phyloP scores from a whole-genome alignment of 768 basidiomycete genomes.

The Russula abietina region DNA sequence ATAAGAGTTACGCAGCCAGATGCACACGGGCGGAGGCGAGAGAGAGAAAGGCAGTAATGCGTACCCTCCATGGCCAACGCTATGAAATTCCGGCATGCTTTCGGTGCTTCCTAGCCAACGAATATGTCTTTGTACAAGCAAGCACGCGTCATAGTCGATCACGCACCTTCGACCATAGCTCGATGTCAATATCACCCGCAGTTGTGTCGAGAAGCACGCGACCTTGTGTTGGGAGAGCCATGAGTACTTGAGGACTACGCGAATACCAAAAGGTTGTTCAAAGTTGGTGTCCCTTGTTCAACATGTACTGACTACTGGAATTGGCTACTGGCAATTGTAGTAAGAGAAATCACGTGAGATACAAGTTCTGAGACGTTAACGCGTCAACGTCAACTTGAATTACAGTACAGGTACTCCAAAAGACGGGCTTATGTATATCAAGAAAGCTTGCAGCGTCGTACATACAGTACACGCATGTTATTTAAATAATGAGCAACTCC shows the following conservation, averaged over 20 bases:
- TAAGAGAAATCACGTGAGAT: not conserved
- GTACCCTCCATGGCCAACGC: slow-evolving; percentile 84
- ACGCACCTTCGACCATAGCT: slow-evolving; percentile 84
- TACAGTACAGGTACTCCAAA: too few relatives aligned
- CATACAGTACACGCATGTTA: not conserved
- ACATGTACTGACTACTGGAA: too few relatives aligned
- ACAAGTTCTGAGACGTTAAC: too few relatives aligned
- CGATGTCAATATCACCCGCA: slow-evolving; percentile 81
- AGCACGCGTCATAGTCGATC: not conserved
- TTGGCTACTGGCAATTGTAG: too few relatives aligned
- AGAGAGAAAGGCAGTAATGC: too few relatives aligned
- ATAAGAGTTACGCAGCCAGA: not conserved
- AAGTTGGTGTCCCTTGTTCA: too few relatives aligned
- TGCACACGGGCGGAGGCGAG: too few relatives aligned
- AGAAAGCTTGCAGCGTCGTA: not conserved
- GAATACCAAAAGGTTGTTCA: not conserved
- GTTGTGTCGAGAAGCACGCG: slow-evolving; percentile 87
- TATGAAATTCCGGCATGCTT: slow-evolving; percentile 88
- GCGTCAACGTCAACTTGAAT: too few relatives aligned
- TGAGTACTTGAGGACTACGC: slow-evolving; percentile 27
- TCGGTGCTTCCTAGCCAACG: slow-evolving; percentile 84
- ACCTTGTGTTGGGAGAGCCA: slow-evolving; percentile 83
- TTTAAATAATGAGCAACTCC: not conserved
- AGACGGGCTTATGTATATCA: not conserved
- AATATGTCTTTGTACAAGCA: not conserved